phyloP scores from a whole-genome alignment of 768 basidiomycete genomes.

The Antrodiella citrinella region DNA sequence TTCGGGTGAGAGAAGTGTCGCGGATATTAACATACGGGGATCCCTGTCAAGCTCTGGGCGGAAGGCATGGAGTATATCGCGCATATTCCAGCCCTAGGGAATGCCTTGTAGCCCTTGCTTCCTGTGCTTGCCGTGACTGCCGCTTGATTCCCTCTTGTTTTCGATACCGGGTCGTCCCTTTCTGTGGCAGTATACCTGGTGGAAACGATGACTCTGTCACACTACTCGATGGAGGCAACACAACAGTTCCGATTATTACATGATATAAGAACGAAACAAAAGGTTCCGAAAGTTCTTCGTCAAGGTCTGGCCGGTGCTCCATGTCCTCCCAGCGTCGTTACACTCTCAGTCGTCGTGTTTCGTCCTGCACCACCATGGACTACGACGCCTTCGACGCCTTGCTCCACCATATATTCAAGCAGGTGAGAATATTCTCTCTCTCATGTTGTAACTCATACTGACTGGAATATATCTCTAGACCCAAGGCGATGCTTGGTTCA shows the following conservation, averaged over 20 bases:
- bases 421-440: constrained; percentile 37
- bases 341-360: background rate
- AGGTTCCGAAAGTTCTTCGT: background rate
- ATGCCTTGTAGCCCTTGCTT: background rate
- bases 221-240: background rate
- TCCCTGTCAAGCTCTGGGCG: background rate
- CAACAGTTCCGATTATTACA: background rate
- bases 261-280: background rate
- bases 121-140: background rate
- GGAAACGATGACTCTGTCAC: background rate
- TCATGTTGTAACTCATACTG: constrained; percentile 24
- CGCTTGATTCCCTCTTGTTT: background rate
- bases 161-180: background rate
- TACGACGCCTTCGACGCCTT: constrained; percentile 78
- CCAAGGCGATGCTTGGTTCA: constrained; percentile 80
- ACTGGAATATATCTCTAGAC: constrained; percentile 35
- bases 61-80: background rate
- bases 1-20: too few relatives aligned
- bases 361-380: constrained; percentile 38
- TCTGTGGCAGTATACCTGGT: too few relatives aligned
- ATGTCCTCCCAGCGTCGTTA: background rate
- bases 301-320: background rate
- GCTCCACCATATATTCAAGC: constrained; percentile 72
- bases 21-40: too few relatives aligned
- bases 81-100: background rate